These are phyloP conservation scores for Kodamaea derodonti DNA, from an alignment of 1,139 yeast species.

Conservation along the genomic window DNA sequence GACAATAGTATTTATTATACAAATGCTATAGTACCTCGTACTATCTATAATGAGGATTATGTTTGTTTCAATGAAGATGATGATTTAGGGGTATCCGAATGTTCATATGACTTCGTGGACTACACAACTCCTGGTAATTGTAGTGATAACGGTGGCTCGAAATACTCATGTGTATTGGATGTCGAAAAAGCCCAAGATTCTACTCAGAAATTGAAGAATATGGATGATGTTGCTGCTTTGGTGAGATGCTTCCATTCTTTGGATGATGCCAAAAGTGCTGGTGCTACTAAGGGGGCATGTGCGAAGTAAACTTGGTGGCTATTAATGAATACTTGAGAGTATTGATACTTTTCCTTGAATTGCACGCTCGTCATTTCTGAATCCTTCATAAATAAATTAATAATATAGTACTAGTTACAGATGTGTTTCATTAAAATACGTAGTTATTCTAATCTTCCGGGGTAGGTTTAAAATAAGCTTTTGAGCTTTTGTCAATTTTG, in stretches of 20 bases:
- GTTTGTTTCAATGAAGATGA: slow-evolving; percentile 12
- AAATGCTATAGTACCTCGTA: slow-evolving; percentile 7
- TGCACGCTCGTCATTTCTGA: too few species aligned
- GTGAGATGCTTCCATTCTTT: slow-evolving; percentile 13
- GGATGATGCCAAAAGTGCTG: slow-evolving; percentile 8
- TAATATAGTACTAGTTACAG: too few species aligned
- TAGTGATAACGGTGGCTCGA: slow-evolving; percentile 8
- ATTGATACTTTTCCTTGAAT: too few species aligned
- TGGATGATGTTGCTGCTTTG: slow-evolving; percentile 12
- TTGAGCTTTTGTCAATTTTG: too few species aligned
- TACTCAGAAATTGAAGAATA: slow-evolving; percentile 9
- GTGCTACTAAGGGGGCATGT: slow-evolving; percentile 13
- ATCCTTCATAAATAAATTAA: too few species aligned
- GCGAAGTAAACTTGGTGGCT: slow-evolving; percentile 7
- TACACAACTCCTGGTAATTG: slow-evolving; percentile 12
- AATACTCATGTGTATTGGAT: slow-evolving; percentile 16
- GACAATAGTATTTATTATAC: slow-evolving; percentile 10
- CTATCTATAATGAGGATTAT: slow-evolving; percentile 5
- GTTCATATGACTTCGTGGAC: slow-evolving; percentile 12
- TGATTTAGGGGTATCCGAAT: slow-evolving; percentile 10
- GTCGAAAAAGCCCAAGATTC: slow-evolving; percentile 12
- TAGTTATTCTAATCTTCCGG: too few species aligned
- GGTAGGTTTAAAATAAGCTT: too few species aligned
- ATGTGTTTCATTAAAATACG: too few species aligned
- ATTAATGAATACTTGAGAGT: too few species aligned